phyloP scores from a whole-genome alignment of 768 basidiomycete species.

The Macrolepiota albuminosa region DNA sequence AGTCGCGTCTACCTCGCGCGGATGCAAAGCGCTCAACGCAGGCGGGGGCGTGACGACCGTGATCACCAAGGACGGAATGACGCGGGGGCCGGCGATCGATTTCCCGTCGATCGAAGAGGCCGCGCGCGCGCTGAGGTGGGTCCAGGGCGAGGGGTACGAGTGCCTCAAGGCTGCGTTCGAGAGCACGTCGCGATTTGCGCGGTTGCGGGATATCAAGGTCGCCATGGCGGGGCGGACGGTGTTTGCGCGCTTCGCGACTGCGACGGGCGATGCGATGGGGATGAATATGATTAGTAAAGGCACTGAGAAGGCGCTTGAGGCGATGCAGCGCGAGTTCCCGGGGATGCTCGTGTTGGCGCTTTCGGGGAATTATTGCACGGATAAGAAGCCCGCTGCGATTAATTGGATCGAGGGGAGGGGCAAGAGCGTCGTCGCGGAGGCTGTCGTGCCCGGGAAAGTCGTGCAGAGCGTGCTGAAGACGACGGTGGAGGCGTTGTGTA shows the following conservation, averaged over 20 bases:
- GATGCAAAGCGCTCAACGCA: constrained; percentile 96
- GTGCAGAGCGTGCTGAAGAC: constrained; percentile 94
- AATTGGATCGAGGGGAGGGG: constrained; percentile 99
- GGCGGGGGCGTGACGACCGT: constrained; percentile 96
- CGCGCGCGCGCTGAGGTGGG: constrained; percentile 83
- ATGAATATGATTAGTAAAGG: constrained; percentile 99
- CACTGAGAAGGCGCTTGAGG: constrained; percentile 89
- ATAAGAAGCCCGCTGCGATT: constrained; percentile 99
- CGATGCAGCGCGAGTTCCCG: constrained; percentile 74
- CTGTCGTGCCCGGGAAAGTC: constrained; percentile 82
- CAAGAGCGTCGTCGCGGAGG: constrained; percentile 97
- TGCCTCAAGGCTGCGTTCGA: constrained; percentile 86
- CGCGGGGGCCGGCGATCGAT: constrained; percentile 96
- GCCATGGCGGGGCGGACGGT: constrained; percentile 91
- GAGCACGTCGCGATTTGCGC: constrained; percentile 89
- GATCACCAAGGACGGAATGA: constrained; percentile 91
- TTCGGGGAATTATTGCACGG: constrained; percentile 98
- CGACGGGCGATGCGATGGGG: constrained; percentile 98
- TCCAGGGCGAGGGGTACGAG: constrained; percentile 70
- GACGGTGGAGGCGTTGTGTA: constrained; percentile 83
- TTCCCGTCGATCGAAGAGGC: constrained; percentile 81
- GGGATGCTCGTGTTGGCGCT: constrained; percentile 89
- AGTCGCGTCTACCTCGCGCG: constrained; percentile 94
- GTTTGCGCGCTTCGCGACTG: constrained; percentile 90
- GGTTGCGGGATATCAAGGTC: constrained; percentile 79